phyloP scores from a whole-genome alignment of 768 basidiomycete species.

The Boletus edulis region DNA sequence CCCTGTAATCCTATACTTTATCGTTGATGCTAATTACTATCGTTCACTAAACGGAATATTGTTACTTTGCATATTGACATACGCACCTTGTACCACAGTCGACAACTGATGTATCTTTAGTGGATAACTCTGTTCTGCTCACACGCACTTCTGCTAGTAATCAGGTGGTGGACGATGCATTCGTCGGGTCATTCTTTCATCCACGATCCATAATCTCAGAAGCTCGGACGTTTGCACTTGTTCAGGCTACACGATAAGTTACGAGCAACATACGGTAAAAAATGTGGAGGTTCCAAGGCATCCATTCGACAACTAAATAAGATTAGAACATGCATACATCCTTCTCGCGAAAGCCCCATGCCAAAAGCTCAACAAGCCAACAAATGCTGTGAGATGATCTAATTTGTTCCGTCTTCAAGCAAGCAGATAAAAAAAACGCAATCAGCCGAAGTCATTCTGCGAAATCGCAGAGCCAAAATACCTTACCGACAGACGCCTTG shows the following conservation, averaged over 20 bases:
- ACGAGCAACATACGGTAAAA: neutral
- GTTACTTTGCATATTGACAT: conserved; percentile 9
- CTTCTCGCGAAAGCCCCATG: neutral
- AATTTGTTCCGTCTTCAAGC: conserved; percentile 26
- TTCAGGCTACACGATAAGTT: too few species aligned
- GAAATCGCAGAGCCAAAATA: neutral
- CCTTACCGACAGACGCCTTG: conserved; percentile 35
- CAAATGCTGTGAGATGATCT: conserved; percentile 25
- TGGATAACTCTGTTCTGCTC: conserved; percentile 5
- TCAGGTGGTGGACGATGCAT: neutral
- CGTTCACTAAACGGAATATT: conserved; percentile 9
- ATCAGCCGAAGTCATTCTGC: conserved; percentile 1
- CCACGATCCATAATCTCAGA: neutral
- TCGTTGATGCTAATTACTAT: conserved; percentile 9
- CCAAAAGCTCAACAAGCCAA: conserved; percentile 7
- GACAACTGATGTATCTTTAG: conserved; percentile 27
- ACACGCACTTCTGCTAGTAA: neutral
- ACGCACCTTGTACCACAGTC: neutral
- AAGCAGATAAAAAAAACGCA: neutral
- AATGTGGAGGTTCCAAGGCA: too few species aligned
- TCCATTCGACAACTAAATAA: neutral
- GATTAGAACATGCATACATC: neutral
- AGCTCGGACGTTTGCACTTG: neutral
- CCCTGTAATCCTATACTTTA: conserved; percentile 27
- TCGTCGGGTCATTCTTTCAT: neutral